Conservation (phyloP, 2,329 filamentous ascomycete genomes). For the Neurospora sp. region DNA sequence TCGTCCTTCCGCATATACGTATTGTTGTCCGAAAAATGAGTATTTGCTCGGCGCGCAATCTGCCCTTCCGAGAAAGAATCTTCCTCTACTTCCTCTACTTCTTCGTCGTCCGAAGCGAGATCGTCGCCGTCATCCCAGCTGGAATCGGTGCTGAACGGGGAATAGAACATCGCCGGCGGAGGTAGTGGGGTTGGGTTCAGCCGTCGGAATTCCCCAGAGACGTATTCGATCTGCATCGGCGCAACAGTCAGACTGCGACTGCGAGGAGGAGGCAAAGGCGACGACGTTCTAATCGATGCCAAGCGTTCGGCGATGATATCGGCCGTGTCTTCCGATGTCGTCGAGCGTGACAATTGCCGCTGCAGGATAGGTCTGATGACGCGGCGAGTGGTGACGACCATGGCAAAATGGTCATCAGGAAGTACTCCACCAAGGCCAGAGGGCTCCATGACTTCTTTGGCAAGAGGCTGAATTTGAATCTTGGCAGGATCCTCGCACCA, state of each 20-base stretch:
- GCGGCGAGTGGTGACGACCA: slow-evolving; percentile 39
- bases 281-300: slow-evolving; percentile 31
- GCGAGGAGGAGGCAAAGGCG: slow-evolving; percentile 19
- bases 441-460: slow-evolving; percentile 42
- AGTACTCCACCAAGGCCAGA: slow-evolving; percentile 49
- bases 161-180: slow-evolving; percentile 42
- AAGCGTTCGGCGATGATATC: slow-evolving; percentile 33
- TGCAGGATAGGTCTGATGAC: background rate
- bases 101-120: slow-evolving; percentile 23
- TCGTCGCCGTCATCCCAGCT: slow-evolving; percentile 17
- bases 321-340: slow-evolving; percentile 15
- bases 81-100: slow-evolving; percentile 25
- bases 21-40: slow-evolving; percentile 28
- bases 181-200: slow-evolving; percentile 40
- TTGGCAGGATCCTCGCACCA: slow-evolving; percentile 36
- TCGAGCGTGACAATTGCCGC: background rate
- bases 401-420: slow-evolving; percentile 54
- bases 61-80: slow-evolving; percentile 22
- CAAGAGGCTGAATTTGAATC: slow-evolving; percentile 27
- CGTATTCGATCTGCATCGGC: slow-evolving; percentile 34
- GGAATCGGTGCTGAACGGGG: slow-evolving; percentile 33
- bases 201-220: slow-evolving; percentile 30
- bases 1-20: slow-evolving; percentile 29
- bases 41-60: slow-evolving; percentile 25
- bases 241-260: background rate